Percentiles rank a stretch among this genome's conserved stretches.
phyloP scores from a whole-genome alignment of 2,329 filamentous ascomycete species.

The Coniochaeta sp. region DNA sequence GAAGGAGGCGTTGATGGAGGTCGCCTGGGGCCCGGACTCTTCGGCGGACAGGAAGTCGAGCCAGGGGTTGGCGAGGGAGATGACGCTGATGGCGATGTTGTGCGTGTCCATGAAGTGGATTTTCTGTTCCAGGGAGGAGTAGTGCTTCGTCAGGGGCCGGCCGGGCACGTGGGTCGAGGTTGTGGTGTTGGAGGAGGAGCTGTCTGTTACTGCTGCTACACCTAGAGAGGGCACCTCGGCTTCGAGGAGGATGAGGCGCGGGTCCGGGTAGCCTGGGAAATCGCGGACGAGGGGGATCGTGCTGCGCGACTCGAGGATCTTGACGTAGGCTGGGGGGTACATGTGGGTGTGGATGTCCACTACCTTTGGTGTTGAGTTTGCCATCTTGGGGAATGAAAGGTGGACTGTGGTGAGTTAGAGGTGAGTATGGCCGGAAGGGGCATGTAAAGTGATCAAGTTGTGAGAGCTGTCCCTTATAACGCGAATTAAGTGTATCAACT shows the following conservation, averaged over 20 bases:
- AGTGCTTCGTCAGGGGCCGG: conserved; percentile 75
- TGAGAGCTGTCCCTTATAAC: no score
- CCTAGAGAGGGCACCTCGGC: conserved; percentile 18
- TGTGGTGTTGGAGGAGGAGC: conserved; percentile 40
- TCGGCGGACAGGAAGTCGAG: conserved; percentile 67
- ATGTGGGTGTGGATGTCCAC: conserved; percentile 66
- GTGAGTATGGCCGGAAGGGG: no score
- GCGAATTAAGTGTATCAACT: no score
- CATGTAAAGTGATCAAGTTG: no score
- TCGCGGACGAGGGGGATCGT: conserved; percentile 65
- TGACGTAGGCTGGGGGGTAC: conserved; percentile 58
- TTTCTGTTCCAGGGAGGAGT: conserved; percentile 73
- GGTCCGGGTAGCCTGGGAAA: conserved; percentile 47
- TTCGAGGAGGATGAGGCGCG: conserved; percentile 53
- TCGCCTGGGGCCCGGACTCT: conserved; percentile 57
- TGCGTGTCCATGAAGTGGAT: conserved; percentile 84
- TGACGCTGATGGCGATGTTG: conserved; percentile 72
- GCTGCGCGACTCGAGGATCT: conserved; percentile 50
- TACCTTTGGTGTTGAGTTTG: conserved; percentile 24
- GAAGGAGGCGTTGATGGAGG: conserved; percentile 70
- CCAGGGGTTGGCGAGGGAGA: conserved; percentile 91
- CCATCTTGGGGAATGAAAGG: not conserved
- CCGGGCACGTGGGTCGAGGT: conserved; percentile 56
- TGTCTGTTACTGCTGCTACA: conserved; percentile 1
- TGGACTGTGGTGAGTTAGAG: no score